A percentile compares a stretch with the other conserved stretches of the same genome.
Evolutionary conservation across 1,139 yeast species (phyloP).

Genomic region (Suhomyces coccinellae): DNA sequence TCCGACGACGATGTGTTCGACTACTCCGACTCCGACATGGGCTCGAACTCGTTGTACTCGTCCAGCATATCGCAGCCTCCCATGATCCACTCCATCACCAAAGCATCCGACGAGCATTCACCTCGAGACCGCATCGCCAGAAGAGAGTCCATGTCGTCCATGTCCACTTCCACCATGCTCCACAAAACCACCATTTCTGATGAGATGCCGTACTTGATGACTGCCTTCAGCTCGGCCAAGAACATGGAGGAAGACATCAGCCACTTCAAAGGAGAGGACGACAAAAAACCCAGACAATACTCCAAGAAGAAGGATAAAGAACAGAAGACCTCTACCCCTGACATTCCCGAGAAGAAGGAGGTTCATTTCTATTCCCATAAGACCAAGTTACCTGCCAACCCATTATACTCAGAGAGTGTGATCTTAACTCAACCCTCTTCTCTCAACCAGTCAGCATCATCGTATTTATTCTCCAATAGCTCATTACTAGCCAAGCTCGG

Average conservation of each 20-base stretch:
- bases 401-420: constrained; percentile 39
- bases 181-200: constrained; percentile 53
- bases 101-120: constrained; percentile 12
- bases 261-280: constrained; percentile 32
- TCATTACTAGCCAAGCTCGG: constrained; percentile 43
- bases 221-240: constrained; percentile 57
- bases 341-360: constrained; percentile 9
- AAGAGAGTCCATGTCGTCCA: constrained; percentile 31
- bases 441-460: constrained; percentile 28
- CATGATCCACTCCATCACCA: constrained; percentile 45
- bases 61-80: constrained; percentile 35
- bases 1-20: constrained; percentile 23
- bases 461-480: constrained; percentile 36
- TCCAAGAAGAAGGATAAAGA: constrained; percentile 7
- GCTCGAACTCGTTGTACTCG: constrained; percentile 29
- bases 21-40: constrained; percentile 33
- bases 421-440: constrained; percentile 25
- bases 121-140: constrained; percentile 16
- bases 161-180: constrained; percentile 30
- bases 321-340: constrained; percentile 1
- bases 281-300: constrained; percentile 2
- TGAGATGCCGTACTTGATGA: constrained; percentile 56
- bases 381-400: constrained; percentile 32
- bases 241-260: constrained; percentile 51
- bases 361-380: constrained; percentile 29